Conservation (phyloP, 371 early-diverging fungal species). For the Haplosporangium sp. region DNA sequence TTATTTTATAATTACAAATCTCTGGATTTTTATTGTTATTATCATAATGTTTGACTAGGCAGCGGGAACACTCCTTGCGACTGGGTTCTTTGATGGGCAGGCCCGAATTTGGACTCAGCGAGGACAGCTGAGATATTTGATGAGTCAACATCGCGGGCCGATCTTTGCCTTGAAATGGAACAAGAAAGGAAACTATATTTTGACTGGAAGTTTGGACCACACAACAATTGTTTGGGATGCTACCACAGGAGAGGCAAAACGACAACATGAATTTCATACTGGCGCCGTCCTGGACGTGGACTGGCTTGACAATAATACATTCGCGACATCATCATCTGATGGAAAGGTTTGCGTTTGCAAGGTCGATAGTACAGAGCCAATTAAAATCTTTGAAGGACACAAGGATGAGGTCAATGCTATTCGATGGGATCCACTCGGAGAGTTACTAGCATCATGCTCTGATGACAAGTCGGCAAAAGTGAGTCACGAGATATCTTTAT, state of each 20-base stretch:
- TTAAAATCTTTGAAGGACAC: constrained; percentile 83
- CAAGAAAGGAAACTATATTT: constrained; percentile 78
- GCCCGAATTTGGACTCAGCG: constrained; percentile 87
- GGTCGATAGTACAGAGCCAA: constrained; percentile 73
- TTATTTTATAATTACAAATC: not conserved
- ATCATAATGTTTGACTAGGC: constrained; percentile 60
- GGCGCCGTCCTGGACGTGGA: constrained; percentile 91
- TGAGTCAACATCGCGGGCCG: constrained; percentile 85
- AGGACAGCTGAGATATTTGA: constrained; percentile 72
- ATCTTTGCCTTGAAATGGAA: constrained; percentile 93
- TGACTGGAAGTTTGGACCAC: constrained; percentile 86
- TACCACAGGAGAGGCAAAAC: constrained; percentile 79
- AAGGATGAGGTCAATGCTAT: constrained; percentile 90
- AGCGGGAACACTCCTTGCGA: constrained; percentile 85
- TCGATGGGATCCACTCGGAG: constrained; percentile 87
- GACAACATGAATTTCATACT: constrained; percentile 82
- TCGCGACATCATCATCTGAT: constrained; percentile 93
- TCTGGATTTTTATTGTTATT: not conserved
- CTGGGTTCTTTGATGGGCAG: constrained; percentile 93
- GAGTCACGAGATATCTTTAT: constrained; percentile 31
- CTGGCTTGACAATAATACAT: constrained; percentile 92
- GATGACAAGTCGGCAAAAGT: constrained; percentile 93
- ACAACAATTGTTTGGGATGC: constrained; percentile 91
- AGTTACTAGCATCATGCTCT: constrained; percentile 89
- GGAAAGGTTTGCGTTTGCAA: constrained; percentile 84